These are phyloP conservation scores for Sclerotinia sclerotiorum DNA, from an alignment of 2,329 filamentous ascomycete species.

Conservation along the genomic window DNA sequence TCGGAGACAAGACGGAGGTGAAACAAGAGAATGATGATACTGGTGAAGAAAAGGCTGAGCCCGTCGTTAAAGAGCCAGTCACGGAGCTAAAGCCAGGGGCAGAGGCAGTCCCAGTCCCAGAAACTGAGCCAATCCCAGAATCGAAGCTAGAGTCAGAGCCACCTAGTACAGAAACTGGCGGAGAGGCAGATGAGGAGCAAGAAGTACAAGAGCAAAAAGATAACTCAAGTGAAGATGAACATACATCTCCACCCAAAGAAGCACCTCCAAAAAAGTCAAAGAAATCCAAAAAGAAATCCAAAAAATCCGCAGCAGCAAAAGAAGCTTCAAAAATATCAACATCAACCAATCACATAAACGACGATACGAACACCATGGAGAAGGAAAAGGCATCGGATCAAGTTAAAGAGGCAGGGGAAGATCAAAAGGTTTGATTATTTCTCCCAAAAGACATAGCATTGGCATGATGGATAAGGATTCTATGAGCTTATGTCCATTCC, in stretches of 20 bases:
- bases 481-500: slow-evolving; percentile 16
- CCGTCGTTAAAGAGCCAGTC: background rate
- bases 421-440: background rate
- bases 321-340: slow-evolving; percentile 13
- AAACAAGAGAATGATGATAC: slow-evolving; percentile 3
- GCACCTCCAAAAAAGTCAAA: background rate
- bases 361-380: slow-evolving; percentile 15
- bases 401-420: background rate
- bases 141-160: background rate
- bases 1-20: slow-evolving; percentile 6
- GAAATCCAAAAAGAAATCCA: slow-evolving; percentile 15
- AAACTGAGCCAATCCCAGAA: background rate
- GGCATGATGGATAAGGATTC: slow-evolving; percentile 14
- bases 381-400: slow-evolving; percentile 9
- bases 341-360: slow-evolving; percentile 15
- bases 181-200: slow-evolving; percentile 14
- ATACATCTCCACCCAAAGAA: background rate
- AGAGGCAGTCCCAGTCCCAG: background rate
- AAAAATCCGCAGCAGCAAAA: slow-evolving; percentile 11
- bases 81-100: background rate
- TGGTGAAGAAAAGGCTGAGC: slow-evolving; percentile 10
- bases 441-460: background rate
- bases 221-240: slow-evolving; percentile 8
- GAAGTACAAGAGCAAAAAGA: slow-evolving; percentile 9
- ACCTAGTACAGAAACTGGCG: background rate